phyloP scores from a whole-genome alignment of 2,329 filamentous ascomycete species.

The Ophiostoma tasmaniense region DNA sequence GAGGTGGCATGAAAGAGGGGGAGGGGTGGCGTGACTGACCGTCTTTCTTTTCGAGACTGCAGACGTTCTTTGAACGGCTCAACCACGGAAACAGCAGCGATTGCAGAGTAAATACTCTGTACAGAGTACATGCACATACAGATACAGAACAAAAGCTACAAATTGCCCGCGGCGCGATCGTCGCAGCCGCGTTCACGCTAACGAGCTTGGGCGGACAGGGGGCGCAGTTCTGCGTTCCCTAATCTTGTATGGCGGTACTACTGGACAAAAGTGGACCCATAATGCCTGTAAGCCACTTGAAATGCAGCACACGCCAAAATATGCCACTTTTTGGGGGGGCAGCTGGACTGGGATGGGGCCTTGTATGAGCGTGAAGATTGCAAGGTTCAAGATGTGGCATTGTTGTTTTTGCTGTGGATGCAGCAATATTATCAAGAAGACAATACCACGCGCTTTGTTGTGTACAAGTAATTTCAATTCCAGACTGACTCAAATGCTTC shows the following conservation, averaged over 20 bases:
- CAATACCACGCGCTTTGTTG: background rate
- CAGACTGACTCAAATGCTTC: too few relatives aligned
- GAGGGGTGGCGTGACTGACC: slow-evolving; percentile 4
- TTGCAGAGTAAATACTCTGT: background rate
- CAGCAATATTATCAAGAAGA: background rate
- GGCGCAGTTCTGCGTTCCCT: slow-evolving; percentile 5
- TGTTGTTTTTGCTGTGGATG: slow-evolving; percentile 1
- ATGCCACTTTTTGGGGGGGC: slow-evolving; percentile 1
- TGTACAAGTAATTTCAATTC: background rate
- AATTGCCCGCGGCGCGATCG: slow-evolving; percentile 18
- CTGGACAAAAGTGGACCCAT: slow-evolving; percentile 12
- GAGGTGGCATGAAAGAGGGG: background rate
- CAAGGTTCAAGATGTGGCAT: background rate
- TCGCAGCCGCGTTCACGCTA: slow-evolving; percentile 16
- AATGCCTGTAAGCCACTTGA: background rate
- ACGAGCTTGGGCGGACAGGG: slow-evolving; percentile 9
- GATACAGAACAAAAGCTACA: background rate
- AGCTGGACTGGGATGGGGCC: background rate
- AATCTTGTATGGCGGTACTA: slow-evolving; percentile 16
- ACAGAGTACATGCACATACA: background rate
- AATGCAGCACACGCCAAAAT: background rate
- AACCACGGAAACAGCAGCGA: background rate
- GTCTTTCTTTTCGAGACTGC: slow-evolving; percentile 1
- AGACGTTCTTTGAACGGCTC: background rate
- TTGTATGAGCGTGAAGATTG: background rate